Evolutionary conservation across 208 protist species (phyloP).

Genomic region (Crithidia expoeki): DNA sequence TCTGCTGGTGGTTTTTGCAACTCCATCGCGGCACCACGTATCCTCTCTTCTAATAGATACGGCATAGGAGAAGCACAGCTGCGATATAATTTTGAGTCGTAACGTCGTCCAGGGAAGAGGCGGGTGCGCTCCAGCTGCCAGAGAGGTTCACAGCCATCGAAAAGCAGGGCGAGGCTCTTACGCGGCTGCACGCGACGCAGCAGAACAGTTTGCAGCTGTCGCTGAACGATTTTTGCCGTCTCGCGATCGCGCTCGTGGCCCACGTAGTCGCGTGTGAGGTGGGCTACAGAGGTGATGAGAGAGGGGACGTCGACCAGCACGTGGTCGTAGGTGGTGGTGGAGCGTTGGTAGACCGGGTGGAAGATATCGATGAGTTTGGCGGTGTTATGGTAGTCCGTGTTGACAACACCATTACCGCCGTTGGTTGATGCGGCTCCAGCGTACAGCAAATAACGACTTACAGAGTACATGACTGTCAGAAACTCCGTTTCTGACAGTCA

Average conservation of each 20-base stretch:
- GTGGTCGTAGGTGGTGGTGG: constrained; percentile 56
- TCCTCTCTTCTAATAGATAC: constrained; percentile 68
- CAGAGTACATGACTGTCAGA: constrained; percentile 1
- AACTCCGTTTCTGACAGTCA: no score
- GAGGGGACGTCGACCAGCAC: constrained; percentile 64
- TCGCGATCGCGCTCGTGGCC: constrained; percentile 70
- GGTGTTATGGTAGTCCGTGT: constrained; percentile 41
- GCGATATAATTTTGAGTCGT: constrained; percentile 67
- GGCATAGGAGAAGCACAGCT: constrained; percentile 75
- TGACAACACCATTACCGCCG: background rate
- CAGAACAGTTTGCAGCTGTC: constrained; percentile 55
- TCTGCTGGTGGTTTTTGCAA: constrained; percentile 51
- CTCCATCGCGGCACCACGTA: constrained; percentile 45
- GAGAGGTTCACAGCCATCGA: constrained; percentile 75
- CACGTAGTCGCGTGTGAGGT: constrained; percentile 65
- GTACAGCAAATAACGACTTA: background rate
- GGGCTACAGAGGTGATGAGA: constrained; percentile 43
- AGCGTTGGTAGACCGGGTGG: constrained; percentile 49
- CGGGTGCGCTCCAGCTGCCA: constrained; percentile 73
- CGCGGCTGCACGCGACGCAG: constrained; percentile 60
- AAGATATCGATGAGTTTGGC: constrained; percentile 61
- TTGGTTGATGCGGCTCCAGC: background rate
- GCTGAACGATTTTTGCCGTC: constrained; percentile 57
- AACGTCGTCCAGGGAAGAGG: constrained; percentile 59
- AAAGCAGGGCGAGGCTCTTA: constrained; percentile 67